Conservation (phyloP, 1,284 basidiomycete genomes). For the Trichosporon coremiiforme region DNA sequence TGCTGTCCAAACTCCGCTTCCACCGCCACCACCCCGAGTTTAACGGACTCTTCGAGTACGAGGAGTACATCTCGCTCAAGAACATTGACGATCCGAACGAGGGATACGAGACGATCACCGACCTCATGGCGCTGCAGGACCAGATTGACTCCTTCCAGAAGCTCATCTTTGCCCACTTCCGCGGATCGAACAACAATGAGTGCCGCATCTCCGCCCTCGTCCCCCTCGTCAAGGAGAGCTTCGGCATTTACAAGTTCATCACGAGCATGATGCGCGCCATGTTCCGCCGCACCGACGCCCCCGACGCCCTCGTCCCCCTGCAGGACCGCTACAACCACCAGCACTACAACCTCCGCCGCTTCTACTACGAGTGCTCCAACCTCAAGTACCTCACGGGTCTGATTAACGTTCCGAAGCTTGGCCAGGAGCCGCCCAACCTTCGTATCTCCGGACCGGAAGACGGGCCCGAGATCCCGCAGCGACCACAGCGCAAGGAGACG, state of each 20-base stretch:
- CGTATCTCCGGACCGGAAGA: conserved; percentile 60
- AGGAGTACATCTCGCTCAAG: conserved; percentile 92
- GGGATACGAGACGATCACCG: conserved; percentile 93
- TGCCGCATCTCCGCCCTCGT: conserved; percentile 91
- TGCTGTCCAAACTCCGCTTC: conserved; percentile 91
- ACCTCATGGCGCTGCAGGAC: conserved; percentile 93
- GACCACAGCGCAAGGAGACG: conserved; percentile 66
- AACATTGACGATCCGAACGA: conserved; percentile 97
- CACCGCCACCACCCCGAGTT: conserved; percentile 91
- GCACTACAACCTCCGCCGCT: conserved; percentile 86
- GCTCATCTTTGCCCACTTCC: conserved; percentile 90
- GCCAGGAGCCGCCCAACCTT: conserved; percentile 94
- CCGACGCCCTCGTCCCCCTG: conserved; percentile 81
- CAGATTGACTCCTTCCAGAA: conserved; percentile 97
- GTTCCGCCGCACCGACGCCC: conserved; percentile 84
- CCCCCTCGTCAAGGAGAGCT: conserved; percentile 93
- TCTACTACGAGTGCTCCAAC: conserved; percentile 97
- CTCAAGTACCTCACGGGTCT: conserved; percentile 92
- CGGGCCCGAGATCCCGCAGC: conserved; percentile 82
- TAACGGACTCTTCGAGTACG: conserved; percentile 94
- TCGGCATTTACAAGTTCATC: conserved; percentile 96
- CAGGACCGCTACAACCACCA: conserved; percentile 82
- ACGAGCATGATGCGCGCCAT: conserved; percentile 95
- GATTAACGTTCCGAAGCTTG: conserved; percentile 94
- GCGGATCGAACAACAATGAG: conserved; percentile 86